These are phyloP conservation scores for Chaetomidium leptoderma DNA, from an alignment of 495 filamentous ascomycete species.

Conservation along the genomic window DNA sequence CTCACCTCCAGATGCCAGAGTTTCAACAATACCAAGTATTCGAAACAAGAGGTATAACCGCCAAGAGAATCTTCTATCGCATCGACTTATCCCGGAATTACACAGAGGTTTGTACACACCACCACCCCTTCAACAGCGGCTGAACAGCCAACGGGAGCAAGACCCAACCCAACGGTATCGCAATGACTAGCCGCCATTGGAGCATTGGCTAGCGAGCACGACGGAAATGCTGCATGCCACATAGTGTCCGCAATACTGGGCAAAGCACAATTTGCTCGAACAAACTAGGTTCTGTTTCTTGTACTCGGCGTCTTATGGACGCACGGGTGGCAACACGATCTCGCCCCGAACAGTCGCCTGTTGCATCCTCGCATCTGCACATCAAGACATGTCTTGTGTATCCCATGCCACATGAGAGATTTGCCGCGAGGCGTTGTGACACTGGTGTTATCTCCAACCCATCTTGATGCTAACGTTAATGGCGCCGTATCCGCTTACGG, in stretches of 20 bases:
- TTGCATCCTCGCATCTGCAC: conserved; percentile 17
- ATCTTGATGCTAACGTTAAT: too few species aligned
- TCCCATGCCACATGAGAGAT: too few species aligned
- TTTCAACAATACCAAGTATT: neutral
- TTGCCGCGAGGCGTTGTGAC: neutral
- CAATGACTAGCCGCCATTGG: conserved; percentile 3
- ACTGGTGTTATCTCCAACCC: neutral
- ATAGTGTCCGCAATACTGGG: conserved; percentile 4
- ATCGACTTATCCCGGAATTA: too few species aligned
- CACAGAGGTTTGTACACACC: too few species aligned
- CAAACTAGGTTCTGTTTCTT: neutral
- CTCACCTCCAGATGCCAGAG: too few species aligned
- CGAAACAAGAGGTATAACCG: too few species aligned
- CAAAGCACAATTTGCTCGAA: neutral
- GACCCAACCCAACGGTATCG: conserved; percentile 16
- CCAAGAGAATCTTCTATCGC: too few species aligned
- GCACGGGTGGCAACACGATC: conserved; percentile 18
- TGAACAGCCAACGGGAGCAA: conserved; percentile 15
- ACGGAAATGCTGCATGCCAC: conserved; percentile 1
- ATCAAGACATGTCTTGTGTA: too few species aligned
- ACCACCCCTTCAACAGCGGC: neutral
- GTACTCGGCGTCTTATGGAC: neutral
- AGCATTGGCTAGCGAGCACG: neutral
- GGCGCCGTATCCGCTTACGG: too few species aligned
- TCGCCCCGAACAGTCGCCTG: conserved; percentile 7